Conservation (phyloP, 2,329 filamentous ascomycete genomes). For the Monilinia vaccinii-corymbosi region DNA sequence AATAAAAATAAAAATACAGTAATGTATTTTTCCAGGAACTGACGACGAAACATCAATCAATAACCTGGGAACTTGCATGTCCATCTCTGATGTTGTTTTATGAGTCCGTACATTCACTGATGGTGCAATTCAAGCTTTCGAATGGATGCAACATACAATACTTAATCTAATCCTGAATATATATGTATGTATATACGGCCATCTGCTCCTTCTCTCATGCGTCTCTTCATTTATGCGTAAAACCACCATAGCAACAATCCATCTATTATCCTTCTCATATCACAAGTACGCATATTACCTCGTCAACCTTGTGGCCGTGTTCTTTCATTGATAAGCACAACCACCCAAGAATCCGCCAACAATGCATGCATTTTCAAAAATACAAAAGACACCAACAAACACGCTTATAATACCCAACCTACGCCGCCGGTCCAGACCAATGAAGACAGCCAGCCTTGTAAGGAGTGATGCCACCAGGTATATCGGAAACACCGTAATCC, state of each 20-base stretch:
- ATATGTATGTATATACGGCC: no score
- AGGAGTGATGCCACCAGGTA: neutral
- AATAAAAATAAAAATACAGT: no score
- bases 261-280: neutral
- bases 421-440: neutral
- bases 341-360: neutral
- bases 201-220: neutral
- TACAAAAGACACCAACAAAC: neutral
- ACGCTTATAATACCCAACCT: neutral
- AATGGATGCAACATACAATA: neutral
- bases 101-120: no score
- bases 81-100: no score
- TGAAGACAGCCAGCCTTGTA: neutral
- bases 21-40: no score
- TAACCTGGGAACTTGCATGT: no score
- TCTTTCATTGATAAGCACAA: neutral
- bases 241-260: neutral
- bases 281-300: neutral
- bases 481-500: neutral
- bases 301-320: neutral
- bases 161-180: neutral
- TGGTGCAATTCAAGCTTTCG: neutral
- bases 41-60: no score
- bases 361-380: neutral
- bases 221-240: neutral